Conservation (phyloP, 2,329 filamentous ascomycete genomes). For the Xylariaceae sp. region DNA sequence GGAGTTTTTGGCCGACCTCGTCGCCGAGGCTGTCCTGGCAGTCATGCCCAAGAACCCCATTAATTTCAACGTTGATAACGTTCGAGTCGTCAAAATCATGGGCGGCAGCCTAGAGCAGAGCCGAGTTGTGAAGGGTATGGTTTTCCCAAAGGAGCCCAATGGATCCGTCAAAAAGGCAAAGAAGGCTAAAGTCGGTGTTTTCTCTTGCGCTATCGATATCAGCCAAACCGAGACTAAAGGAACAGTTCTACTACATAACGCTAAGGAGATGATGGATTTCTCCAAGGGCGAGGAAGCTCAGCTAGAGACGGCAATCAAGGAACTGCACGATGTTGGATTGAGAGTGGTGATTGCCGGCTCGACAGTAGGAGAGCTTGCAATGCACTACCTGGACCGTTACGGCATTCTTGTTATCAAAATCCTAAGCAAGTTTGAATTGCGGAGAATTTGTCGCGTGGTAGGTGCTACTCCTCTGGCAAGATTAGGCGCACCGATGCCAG, state of each 20-base stretch:
- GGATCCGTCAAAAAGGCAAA: constrained; percentile 87
- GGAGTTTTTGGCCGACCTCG: constrained; percentile 82
- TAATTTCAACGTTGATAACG: constrained; percentile 99
- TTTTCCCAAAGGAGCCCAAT: constrained; percentile 95
- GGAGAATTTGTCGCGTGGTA: constrained; percentile 92
- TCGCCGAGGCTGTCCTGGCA: constrained; percentile 82
- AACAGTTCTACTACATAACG: constrained; percentile 94
- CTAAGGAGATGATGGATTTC: constrained; percentile 98
- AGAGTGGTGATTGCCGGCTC: constrained; percentile 91
- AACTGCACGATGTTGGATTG: constrained; percentile 91
- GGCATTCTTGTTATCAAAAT: constrained; percentile 96
- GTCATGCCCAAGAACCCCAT: constrained; percentile 93
- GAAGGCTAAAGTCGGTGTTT: constrained; percentile 96
- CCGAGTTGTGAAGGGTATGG: constrained; percentile 95
- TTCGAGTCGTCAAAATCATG: constrained; percentile 99
- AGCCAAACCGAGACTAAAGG: constrained; percentile 99
- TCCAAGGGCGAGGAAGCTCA: constrained; percentile 95
- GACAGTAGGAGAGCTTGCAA: constrained; percentile 91
- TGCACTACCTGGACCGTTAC: constrained; percentile 98
- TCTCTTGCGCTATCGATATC: constrained; percentile 92
- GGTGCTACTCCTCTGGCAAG: constrained; percentile 95
- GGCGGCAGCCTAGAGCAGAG: constrained; percentile 94
- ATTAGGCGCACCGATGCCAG: constrained; percentile 97
- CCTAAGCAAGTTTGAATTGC: constrained; percentile 96
- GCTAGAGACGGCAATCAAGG: constrained; percentile 90